phyloP scores from a whole-genome alignment of 306 rosid species.

The Prosopis cineraria region DNA sequence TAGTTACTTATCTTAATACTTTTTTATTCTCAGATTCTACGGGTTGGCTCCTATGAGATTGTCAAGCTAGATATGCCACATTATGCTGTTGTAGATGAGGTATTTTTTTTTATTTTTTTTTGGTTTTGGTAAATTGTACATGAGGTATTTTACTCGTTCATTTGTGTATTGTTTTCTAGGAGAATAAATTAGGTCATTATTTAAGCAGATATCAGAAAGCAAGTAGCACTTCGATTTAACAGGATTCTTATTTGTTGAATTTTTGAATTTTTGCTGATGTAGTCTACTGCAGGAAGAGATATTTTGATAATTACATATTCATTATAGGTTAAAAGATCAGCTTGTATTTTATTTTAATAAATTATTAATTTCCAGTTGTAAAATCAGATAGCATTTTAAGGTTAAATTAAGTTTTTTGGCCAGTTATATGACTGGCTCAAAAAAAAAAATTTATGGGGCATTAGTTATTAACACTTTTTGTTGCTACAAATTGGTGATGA shows the following conservation, averaged over 20 bases:
- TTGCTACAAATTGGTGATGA: neutral
- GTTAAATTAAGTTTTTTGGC: neutral
- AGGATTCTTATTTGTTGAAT: slow-evolving; percentile 11
- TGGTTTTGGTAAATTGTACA: too few relatives aligned
- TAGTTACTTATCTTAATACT: slow-evolving; percentile 26
- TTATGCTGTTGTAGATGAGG: slow-evolving; percentile 94
- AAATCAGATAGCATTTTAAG: slow-evolving; percentile 4
- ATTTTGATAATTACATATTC: neutral
- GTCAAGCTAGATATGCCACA: slow-evolving; percentile 83
- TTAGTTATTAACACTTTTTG: neutral
- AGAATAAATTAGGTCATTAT: slow-evolving; percentile 11
- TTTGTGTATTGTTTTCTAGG: slow-evolving; percentile 7
- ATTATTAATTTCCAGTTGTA: neutral
- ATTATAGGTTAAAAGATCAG: slow-evolving; percentile 22
- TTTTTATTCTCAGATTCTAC: slow-evolving; percentile 61
- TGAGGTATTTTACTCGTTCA: slow-evolving; percentile 58
- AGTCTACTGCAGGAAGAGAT: slow-evolving; percentile 8
- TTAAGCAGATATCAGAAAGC: neutral
- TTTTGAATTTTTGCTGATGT: slow-evolving; percentile 5
- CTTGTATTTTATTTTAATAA: slow-evolving; percentile 11
- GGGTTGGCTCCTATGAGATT: slow-evolving; percentile 83
- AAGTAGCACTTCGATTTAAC: neutral
- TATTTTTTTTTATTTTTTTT: too few relatives aligned
- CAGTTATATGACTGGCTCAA: neutral
- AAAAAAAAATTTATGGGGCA: neutral